phyloP scores from a whole-genome alignment of 306 rosid genomes.

The Begonia fuchsioides region DNA sequence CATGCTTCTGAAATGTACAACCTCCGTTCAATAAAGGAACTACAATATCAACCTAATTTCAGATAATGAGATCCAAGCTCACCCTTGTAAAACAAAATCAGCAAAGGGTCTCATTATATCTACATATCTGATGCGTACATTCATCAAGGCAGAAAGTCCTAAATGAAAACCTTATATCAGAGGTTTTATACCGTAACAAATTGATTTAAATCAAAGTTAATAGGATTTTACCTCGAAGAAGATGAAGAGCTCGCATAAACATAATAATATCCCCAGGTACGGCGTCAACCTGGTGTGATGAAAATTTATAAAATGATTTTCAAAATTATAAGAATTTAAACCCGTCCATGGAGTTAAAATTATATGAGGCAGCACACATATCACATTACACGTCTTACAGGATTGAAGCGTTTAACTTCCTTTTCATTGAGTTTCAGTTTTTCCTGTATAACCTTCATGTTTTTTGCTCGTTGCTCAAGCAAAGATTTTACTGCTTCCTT shows the following conservation, averaged over 20 bases:
- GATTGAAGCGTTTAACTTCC: slow-evolving; percentile 86
- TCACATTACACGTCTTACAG: slow-evolving; percentile 48
- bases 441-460: slow-evolving; percentile 76
- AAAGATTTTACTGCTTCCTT: slow-evolving; percentile 62
- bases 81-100: slow-evolving; percentile 78
- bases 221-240: slow-evolving; percentile 61
- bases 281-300: slow-evolving; percentile 62
- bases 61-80: slow-evolving; percentile 19
- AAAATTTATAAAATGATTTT: not conserved
- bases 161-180: slow-evolving; percentile 19
- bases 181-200: slow-evolving; percentile 1
- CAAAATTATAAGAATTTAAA: too few species aligned
- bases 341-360: slow-evolving; percentile 4
- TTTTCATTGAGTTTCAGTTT: slow-evolving; percentile 63
- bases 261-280: slow-evolving; percentile 98
- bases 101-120: slow-evolving; percentile 99
- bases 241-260: slow-evolving; percentile 88
- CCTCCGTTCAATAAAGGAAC: slow-evolving; percentile 3
- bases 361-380: slow-evolving; percentile 9
- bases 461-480: slow-evolving; percentile 57
- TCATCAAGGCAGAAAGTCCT: slow-evolving; percentile 90
- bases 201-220: too few species aligned
- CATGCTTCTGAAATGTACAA: slow-evolving; percentile 40
- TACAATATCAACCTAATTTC: slow-evolving; percentile 3
- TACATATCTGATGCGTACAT: slow-evolving; percentile 60